Evolutionary conservation across 495 filamentous ascomycete species (phyloP).

Genomic region (Hypomontagnella monticulosa): DNA sequence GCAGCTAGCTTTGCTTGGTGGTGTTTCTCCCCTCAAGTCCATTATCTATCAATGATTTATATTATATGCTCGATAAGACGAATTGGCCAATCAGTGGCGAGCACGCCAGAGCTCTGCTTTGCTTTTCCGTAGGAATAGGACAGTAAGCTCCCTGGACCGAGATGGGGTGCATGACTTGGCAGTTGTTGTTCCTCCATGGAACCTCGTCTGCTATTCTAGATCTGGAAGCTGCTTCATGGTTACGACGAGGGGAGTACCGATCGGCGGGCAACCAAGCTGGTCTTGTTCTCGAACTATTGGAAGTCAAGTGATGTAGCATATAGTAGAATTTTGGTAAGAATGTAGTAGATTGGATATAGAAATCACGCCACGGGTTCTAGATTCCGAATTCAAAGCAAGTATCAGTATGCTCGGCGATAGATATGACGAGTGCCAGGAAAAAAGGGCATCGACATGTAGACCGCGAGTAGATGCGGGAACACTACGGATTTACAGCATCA

Average conservation of each 20-base stretch:
- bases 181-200: not conserved
- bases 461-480: no score
- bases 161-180: conserved; percentile 22
- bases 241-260: not conserved
- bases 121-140: not conserved
- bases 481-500: no score
- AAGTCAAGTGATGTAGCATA: no score
- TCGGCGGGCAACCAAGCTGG: not conserved
- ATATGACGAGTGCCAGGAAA: no score
- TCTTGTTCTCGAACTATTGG: no score
- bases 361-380: no score
- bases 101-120: not conserved
- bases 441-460: no score
- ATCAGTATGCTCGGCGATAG: no score
- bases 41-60: conserved; percentile 1
- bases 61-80: conserved; percentile 9
- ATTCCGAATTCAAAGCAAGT: no score
- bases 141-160: conserved; percentile 4
- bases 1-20: not conserved
- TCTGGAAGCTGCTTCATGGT: conserved; percentile 18
- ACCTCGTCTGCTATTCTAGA: conserved; percentile 12
- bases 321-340: no score
- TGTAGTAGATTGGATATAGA: no score
- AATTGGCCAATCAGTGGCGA: conserved; percentile 20
- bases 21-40: not conserved